These are phyloP conservation scores for Mortierella sp. DNA, from an alignment of 371 early-diverging fungal species.

Conservation along the genomic window DNA sequence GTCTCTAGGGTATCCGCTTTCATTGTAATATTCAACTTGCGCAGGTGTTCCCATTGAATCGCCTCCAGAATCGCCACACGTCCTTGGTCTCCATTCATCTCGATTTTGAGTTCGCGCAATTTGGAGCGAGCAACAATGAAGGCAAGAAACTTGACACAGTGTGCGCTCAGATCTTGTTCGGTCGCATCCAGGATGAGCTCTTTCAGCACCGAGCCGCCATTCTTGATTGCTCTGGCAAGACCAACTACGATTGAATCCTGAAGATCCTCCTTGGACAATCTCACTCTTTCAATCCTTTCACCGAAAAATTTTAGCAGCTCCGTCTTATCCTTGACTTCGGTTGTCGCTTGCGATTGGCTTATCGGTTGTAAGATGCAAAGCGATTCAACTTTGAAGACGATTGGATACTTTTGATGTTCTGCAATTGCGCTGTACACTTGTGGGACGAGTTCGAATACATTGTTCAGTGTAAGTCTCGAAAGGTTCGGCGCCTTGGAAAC, in stretches of 20 bases:
- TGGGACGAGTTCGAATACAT: neutral
- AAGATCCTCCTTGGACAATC: too few species aligned
- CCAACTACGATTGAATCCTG: too few species aligned
- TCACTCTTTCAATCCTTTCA: neutral
- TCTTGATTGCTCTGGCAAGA: neutral
- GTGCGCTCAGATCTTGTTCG: neutral
- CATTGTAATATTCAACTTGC: too few species aligned
- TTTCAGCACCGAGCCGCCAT: neutral
- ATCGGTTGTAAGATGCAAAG: neutral
- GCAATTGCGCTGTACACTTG: neutral
- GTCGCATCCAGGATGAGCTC: neutral
- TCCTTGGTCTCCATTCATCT: too few species aligned
- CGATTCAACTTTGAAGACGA: neutral
- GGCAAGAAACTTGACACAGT: too few species aligned
- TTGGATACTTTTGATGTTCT: neutral
- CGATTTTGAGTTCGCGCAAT: too few species aligned
- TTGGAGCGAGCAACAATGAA: too few species aligned
- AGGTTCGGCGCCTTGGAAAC: neutral
- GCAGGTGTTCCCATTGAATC: too few species aligned
- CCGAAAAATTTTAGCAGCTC: neutral
- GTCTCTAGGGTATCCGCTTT: too few species aligned
- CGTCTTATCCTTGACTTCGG: too few species aligned
- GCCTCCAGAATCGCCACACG: too few species aligned
- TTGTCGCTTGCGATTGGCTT: neutral
- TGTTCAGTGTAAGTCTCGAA: neutral